Evolutionary conservation across 169 alveolate species (phyloP).

Genomic region (Ichthyophthirius multifiliis): DNA sequence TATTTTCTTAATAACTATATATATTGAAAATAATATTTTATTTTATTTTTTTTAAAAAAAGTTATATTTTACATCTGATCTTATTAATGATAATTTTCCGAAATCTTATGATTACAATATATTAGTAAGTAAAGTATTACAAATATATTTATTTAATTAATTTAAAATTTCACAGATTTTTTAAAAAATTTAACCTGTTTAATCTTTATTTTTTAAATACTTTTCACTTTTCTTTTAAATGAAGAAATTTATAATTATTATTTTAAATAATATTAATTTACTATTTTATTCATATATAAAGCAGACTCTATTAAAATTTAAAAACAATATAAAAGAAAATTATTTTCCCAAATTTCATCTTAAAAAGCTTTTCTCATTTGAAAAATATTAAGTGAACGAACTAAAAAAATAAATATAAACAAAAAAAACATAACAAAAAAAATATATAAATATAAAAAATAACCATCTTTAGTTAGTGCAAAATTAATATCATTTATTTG

Average conservation of each 20-base stretch:
- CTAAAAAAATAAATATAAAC: no score
- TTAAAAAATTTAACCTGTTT: neutral
- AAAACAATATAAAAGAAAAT: conserved; percentile 15
- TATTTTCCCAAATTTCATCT: conserved; percentile 36
- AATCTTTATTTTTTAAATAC: neutral
- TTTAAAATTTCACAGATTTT: neutral
- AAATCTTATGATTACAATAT: neutral
- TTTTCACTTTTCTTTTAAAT: neutral
- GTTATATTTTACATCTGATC: neutral
- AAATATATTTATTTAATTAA: neutral
- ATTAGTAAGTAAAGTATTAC: neutral
- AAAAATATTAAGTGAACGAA: neutral
- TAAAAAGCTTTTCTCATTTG: conserved; percentile 25
- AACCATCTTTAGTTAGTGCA: neutral
- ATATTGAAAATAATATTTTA: neutral
- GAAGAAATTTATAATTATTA: neutral
- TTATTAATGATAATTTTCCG: neutral
- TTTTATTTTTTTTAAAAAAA: no score
- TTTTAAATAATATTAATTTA: neutral
- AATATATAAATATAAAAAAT: no score
- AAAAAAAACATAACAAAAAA: no score
- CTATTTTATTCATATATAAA: neutral
- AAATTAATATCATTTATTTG: no score
- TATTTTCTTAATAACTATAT: neutral
- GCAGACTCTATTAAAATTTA: conserved; percentile 23